Evolutionary conservation across 31 red algal species (phyloP).

Genomic region (Odonthalia washingtoniensis): DNA sequence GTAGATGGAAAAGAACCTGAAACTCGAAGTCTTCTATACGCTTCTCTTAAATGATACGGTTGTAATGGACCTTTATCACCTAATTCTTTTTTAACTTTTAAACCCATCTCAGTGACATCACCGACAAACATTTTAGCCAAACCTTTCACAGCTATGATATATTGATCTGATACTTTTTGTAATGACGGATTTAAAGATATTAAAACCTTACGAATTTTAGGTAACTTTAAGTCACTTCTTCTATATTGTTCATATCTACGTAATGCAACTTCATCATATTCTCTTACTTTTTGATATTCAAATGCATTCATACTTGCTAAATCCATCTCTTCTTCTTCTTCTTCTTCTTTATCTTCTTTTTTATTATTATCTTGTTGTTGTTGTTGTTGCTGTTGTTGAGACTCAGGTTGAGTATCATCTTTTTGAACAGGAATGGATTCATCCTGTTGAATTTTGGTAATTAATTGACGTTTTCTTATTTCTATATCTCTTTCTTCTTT

Average conservation of each 20-base stretch:
- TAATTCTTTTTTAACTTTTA: conserved; percentile 68
- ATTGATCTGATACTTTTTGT: conserved; percentile 70
- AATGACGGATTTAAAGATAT: conserved; percentile 55
- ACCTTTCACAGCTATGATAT: conserved; percentile 87
- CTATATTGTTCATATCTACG: conserved; percentile 82
- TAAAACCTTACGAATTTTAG: conserved; percentile 77
- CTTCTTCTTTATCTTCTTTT: conserved; percentile 23
- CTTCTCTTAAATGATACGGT: conserved; percentile 77
- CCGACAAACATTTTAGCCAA: conserved; percentile 97
- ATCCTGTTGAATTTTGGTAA: no score
- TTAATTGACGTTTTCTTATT: no score
- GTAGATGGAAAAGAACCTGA: conserved; percentile 38
- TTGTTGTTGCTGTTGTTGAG: no score
- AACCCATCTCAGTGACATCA: conserved; percentile 85
- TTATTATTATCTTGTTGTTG: not conserved
- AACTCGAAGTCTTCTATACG: conserved; percentile 52
- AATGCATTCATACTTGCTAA: conserved; percentile 53
- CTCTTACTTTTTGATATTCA: conserved; percentile 71
- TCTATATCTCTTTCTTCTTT: no score
- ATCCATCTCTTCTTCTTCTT: conserved; percentile 59
- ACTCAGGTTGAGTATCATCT: no score
- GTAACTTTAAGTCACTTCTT: conserved; percentile 76
- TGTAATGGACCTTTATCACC: conserved; percentile 70
- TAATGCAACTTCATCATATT: conserved; percentile 54
- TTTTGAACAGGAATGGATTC: no score